phyloP scores from a whole-genome alignment of 2,329 filamentous ascomycete genomes.

The Talaromyces sp. region DNA sequence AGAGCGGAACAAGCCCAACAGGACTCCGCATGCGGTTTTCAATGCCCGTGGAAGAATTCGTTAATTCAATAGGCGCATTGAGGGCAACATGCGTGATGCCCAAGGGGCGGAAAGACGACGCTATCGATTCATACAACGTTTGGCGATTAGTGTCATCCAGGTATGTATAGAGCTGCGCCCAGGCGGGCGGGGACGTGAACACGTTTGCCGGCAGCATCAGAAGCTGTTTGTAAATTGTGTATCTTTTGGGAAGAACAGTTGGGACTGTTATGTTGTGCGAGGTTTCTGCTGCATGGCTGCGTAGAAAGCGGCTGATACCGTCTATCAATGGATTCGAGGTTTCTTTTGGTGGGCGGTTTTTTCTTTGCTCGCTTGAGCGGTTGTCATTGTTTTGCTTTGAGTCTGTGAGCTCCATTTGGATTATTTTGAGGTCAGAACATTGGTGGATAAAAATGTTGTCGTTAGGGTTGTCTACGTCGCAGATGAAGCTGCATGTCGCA shows the following conservation, averaged over 20 bases:
- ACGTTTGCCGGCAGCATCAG: slow-evolving; percentile 51
- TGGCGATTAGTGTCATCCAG: slow-evolving; percentile 25
- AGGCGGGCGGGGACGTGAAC: slow-evolving; percentile 29
- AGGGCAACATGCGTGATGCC: slow-evolving; percentile 53
- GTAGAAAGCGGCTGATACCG: slow-evolving; percentile 27
- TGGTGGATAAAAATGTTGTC: background rate
- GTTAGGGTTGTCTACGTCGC: background rate
- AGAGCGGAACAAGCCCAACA: slow-evolving; percentile 61
- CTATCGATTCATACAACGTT: slow-evolving; percentile 39
- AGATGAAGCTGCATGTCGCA: background rate
- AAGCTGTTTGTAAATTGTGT: slow-evolving; percentile 54
- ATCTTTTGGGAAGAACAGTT: slow-evolving; percentile 37
- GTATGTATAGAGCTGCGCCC: slow-evolving; percentile 23
- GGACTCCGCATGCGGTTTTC: slow-evolving; percentile 74
- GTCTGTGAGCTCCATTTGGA: background rate
- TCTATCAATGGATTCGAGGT: slow-evolving; percentile 26
- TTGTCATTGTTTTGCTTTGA: background rate
- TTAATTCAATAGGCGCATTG: slow-evolving; percentile 52
- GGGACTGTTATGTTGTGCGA: slow-evolving; percentile 5
- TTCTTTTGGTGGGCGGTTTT: slow-evolving; percentile 6
- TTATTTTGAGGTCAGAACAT: background rate
- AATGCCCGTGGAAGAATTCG: slow-evolving; percentile 19
- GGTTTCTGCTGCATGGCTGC: slow-evolving; percentile 15
- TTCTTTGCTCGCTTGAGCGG: background rate
- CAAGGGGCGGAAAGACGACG: slow-evolving; percentile 30